These are phyloP conservation scores for Melanopsichium pennsylvanicum DNA, from an alignment of 1,284 basidiomycete genomes.

Conservation along the genomic window DNA sequence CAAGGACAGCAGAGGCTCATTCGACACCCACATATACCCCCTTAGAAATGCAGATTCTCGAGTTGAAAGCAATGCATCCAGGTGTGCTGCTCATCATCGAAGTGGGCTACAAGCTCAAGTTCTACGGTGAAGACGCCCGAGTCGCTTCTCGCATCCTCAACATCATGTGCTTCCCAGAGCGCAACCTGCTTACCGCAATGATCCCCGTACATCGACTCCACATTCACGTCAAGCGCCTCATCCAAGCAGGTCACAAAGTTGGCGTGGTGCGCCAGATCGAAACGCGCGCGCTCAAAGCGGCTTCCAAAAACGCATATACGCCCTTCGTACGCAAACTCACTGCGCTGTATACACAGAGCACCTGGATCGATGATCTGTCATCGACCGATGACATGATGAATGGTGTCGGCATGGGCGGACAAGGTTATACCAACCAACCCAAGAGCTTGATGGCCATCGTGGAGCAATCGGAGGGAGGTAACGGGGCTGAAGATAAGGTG, in stretches of 20 bases:
- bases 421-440: slow-evolving; percentile 33
- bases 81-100: slow-evolving; percentile 84
- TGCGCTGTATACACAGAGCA: slow-evolving; percentile 84
- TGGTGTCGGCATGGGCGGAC: slow-evolving; percentile 3
- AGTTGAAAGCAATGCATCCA: slow-evolving; percentile 68
- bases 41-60: slow-evolving; percentile 61
- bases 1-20: slow-evolving; percentile 20
- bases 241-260: slow-evolving; percentile 82
- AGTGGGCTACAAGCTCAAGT: slow-evolving; percentile 70
- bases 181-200: slow-evolving; percentile 83
- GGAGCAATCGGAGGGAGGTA: slow-evolving; percentile 72
- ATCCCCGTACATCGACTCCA: slow-evolving; percentile 82
- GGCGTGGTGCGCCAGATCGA: slow-evolving; percentile 89
- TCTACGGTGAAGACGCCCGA: slow-evolving; percentile 90
- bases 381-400: slow-evolving; percentile 73
- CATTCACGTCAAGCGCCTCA: slow-evolving; percentile 81
- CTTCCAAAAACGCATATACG: slow-evolving; percentile 59
- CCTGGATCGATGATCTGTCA: slow-evolving; percentile 76
- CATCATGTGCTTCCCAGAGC: slow-evolving; percentile 76
- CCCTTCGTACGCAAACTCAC: slow-evolving; percentile 84
- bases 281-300: slow-evolving; percentile 93
- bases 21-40: slow-evolving; percentile 68
- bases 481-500: slow-evolving; percentile 72
- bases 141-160: slow-evolving; percentile 82
- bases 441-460: slow-evolving; percentile 68